Evolutionary conservation across 1,139 yeast genomes (phyloP), one percentile per base, ranked within the genome.

Genomic region (Arxiozyma bovina): DNA sequence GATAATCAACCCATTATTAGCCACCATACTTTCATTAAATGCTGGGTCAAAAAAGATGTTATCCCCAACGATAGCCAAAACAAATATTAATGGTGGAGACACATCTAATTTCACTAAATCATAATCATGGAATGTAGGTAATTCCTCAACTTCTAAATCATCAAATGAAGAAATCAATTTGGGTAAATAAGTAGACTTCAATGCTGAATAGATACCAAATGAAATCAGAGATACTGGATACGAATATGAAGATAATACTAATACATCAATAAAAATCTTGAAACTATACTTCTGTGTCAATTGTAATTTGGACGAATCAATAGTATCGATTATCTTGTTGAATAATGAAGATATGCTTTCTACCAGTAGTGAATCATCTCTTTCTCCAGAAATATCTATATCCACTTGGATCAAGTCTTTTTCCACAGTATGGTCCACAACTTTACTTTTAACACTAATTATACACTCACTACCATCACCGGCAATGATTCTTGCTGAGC

Each of bases 391-490:
- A 18, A 85, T 82, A 63, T 88, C 96, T 22, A 90, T 81, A 57
- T 87, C 96, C 45, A 89, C 83, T 51, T 83, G 83, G 5, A 91
- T 74, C 42, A 89, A 72, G 38, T 78, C 75, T 1, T 57, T 63
- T 40, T 58, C 70, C 9, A 58, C 63, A 41, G 77, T 69, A 42
- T 74, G 73, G 54, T 78, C 77, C n/a, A 87, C 86, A 1, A 91
- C 97, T 63, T 87, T 86, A 11, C 91, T 80, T 70, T 91, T 91
- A 51, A 91, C 79, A 64, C 97, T 93, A 1, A 89, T 91, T 50
- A 91, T 84, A 66, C 96, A 89, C 70, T 91, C 98, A 61, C 90
- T 82, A 23, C 98, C 97, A 69, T 91, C 97, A 55, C 87, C 79
- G 43, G 89, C 78, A 62, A 91, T 77, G 42, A 91, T 81, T 71